Evolutionary conservation across 805 yeast genomes (phyloP).

Genomic region (Phaffomyces antillensis): DNA sequence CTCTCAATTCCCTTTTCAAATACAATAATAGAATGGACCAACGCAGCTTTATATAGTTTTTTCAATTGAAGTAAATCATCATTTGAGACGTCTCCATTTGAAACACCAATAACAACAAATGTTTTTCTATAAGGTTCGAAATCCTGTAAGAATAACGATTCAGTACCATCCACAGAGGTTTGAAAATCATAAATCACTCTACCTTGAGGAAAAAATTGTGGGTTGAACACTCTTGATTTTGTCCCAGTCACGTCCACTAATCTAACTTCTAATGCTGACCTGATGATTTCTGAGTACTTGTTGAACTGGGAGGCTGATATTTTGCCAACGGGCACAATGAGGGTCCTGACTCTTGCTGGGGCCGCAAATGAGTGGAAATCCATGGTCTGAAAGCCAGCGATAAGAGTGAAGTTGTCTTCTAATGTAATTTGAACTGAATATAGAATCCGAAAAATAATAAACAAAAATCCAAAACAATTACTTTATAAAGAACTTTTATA

Average conservation of each 20-base stretch:
- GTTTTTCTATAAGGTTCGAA: conserved; percentile 85
- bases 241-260: conserved; percentile 71
- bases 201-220: conserved; percentile 81
- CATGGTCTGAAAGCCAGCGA: conserved; percentile 11
- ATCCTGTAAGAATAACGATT: conserved; percentile 66
- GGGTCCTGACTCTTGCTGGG: conserved; percentile 59
- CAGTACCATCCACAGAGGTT: conserved; percentile 40
- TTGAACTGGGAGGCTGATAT: conserved; percentile 33
- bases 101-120: conserved; percentile 50
- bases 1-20: conserved; percentile 28
- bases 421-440: no score
- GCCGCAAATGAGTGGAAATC: conserved; percentile 45
- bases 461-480: not conserved
- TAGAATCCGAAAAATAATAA: not conserved
- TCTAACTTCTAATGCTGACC: conserved; percentile 53
- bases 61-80: conserved; percentile 34
- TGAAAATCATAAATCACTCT: conserved; percentile 53
- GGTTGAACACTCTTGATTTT: conserved; percentile 57
- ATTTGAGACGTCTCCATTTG: conserved; percentile 18
- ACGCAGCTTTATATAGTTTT: conserved; percentile 41
- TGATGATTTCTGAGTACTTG: conserved; percentile 36
- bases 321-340: conserved; percentile 60
- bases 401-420: not conserved
- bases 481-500: not conserved
- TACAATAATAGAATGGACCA: conserved; percentile 46